phyloP scores from a whole-genome alignment of 306 rosid species.

The Citrullus mucosospermus region DNA sequence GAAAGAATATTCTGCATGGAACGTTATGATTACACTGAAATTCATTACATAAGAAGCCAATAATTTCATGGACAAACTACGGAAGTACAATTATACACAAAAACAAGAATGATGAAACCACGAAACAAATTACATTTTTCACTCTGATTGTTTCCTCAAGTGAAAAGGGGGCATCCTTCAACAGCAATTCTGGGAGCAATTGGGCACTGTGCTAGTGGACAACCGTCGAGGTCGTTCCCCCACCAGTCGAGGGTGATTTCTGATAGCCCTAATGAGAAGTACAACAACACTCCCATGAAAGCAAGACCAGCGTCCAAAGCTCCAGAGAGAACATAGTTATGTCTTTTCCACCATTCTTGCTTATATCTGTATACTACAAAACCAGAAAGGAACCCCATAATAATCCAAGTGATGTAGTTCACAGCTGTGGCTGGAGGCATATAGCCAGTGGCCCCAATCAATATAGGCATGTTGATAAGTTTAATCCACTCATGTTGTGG shows the following conservation, averaged over 20 bases:
- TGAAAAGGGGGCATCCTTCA: conserved; percentile 46
- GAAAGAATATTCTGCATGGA: background rate
- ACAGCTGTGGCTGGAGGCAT: conserved; percentile 93
- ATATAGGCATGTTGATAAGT: conserved; percentile 67
- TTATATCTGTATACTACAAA: conserved; percentile 53
- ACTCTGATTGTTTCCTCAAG: background rate
- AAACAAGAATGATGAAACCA: background rate
- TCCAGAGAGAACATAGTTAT: conserved; percentile 77
- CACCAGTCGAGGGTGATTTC: conserved; percentile 52
- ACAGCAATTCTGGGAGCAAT: conserved; percentile 33
- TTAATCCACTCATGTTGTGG: conserved; percentile 75
- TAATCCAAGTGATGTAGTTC: conserved; percentile 63
- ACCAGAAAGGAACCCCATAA: conserved; percentile 56
- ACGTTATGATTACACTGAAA: background rate
- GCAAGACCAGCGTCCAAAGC: conserved; percentile 90
- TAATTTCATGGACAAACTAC: background rate
- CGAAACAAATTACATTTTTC: background rate
- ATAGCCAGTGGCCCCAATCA: conserved; percentile 55
- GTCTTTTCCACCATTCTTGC: conserved; percentile 70
- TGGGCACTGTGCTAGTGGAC: conserved; percentile 70
- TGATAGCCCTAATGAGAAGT: conserved; percentile 49
- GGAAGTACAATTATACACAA: background rate
- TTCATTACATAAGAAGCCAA: background rate
- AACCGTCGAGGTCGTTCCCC: conserved; percentile 81
- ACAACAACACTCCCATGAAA: conserved; percentile 77